A percentile compares a stretch with the other conserved stretches of the same genome.
Evolutionary conservation across 306 rosid species (phyloP).

Genomic region (Senna tora): DNA sequence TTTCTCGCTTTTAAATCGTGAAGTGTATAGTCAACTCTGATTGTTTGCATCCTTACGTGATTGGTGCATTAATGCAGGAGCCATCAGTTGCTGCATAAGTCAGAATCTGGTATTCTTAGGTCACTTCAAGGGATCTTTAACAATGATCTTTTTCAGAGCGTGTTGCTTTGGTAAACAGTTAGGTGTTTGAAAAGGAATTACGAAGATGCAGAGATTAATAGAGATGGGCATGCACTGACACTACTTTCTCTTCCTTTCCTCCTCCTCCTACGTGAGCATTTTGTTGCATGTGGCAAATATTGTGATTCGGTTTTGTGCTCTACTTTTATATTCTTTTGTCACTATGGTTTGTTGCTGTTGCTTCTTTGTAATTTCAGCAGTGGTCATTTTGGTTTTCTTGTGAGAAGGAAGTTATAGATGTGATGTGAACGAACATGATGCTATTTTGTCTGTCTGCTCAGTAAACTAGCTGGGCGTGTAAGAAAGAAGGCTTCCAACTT

Average conservation of each 20-base stretch:
- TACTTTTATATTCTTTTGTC: conserved; percentile 13
- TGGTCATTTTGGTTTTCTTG: conserved; percentile 7
- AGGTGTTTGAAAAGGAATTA: neutral
- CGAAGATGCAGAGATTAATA: neutral
- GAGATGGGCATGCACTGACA: neutral
- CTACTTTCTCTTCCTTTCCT: neutral
- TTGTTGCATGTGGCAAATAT: conserved; percentile 18
- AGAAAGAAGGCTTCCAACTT: neutral
- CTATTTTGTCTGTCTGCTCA: neutral
- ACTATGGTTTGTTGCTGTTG: neutral
- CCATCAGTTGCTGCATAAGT: conserved; percentile 70
- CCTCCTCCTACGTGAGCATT: neutral
- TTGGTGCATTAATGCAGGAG: conserved; percentile 62
- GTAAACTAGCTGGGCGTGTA: neutral
- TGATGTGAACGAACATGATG: neutral
- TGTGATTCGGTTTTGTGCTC: neutral
- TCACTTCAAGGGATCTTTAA: conserved; percentile 10
- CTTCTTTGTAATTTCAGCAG: conserved; percentile 24
- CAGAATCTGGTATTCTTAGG: conserved; percentile 20
- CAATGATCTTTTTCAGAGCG: conserved; percentile 27
- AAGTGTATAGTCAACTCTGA: conserved; percentile 12
- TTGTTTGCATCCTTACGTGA: neutral
- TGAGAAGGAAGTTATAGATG: conserved; percentile 9
- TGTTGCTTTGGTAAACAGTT: conserved; percentile 17
- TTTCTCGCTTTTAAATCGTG: neutral